Percentiles rank a stretch among this genome's conserved stretches.
Evolutionary conservation across 2,329 filamentous ascomycete species (phyloP).

Genomic region (Calonectria hawksworthii): DNA sequence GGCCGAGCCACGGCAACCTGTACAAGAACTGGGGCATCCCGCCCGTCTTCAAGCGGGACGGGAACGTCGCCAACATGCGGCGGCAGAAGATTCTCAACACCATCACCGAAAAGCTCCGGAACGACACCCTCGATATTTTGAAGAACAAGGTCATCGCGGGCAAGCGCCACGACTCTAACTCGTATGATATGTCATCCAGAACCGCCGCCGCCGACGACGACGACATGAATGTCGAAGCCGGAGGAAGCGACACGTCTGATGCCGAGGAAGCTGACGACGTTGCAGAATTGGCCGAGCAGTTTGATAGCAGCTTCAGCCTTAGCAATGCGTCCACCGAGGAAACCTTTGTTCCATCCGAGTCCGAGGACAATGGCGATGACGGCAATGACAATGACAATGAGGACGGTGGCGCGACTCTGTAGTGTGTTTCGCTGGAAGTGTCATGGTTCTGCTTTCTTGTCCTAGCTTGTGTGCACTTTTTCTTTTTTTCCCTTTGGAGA

Average conservation of each 20-base stretch:
- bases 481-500: no score
- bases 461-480: not conserved
- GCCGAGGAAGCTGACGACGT: conserved; percentile 21
- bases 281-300: conserved; percentile 23
- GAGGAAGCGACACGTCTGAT: conserved; percentile 16
- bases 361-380: conserved; percentile 36
- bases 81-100: conserved; percentile 43
- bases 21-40: conserved; percentile 56
- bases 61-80: not conserved
- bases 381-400: conserved; percentile 41
- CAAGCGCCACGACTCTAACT: conserved; percentile 52
- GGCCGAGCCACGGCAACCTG: conserved; percentile 53
- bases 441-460: not conserved
- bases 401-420: conserved; percentile 30
- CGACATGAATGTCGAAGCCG: conserved; percentile 19
- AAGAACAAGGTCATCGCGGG: conserved; percentile 42
- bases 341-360: conserved; percentile 15
- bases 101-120: conserved; percentile 45
- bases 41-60: conserved; percentile 44
- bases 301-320: conserved; percentile 28
- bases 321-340: not conserved
- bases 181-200: conserved; percentile 31
- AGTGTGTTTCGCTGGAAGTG: not conserved
- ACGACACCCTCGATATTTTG: conserved; percentile 47
- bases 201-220: not conserved